A percentile compares a stretch with the other conserved stretches of the same genome.
These are phyloP conservation scores for Suillus paluster DNA, from an alignment of 768 basidiomycete genomes.

Conservation along the genomic window DNA sequence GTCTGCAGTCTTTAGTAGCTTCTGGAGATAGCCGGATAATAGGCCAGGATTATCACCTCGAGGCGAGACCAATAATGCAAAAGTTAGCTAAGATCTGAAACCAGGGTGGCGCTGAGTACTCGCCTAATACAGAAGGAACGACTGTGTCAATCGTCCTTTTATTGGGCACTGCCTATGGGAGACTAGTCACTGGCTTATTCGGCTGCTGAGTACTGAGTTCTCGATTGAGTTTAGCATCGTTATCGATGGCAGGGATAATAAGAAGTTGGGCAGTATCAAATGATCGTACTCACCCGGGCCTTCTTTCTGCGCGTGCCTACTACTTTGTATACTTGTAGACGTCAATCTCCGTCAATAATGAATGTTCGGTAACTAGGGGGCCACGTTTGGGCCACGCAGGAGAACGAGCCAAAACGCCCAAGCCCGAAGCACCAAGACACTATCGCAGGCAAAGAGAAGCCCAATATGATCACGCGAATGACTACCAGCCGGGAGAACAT, in stretches of 20 bases:
- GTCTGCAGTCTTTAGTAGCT: conserved; percentile 2
- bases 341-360: neutral
- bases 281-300: neutral
- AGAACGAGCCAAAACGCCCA: neutral
- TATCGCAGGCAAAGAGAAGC: neutral
- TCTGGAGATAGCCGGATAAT: conserved; percentile 2
- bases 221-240: neutral
- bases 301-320: neutral
- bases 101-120: neutral
- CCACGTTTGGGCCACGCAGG: neutral
- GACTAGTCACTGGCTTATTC: neutral
- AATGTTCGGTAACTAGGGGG: neutral
- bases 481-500: too few species aligned
- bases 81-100: neutral
- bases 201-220: neutral
- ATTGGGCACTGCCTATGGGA: too few species aligned
- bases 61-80: neutral
- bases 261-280: neutral
- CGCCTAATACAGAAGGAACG: neutral
- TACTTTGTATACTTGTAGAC: neutral
- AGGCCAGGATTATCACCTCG: conserved; percentile 7
- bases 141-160: too few species aligned
- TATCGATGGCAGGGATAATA: neutral
- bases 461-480: too few species aligned
- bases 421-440: neutral